phyloP scores from a whole-genome alignment of 2,329 filamentous ascomycete genomes.

The Aspergillus sp. region DNA sequence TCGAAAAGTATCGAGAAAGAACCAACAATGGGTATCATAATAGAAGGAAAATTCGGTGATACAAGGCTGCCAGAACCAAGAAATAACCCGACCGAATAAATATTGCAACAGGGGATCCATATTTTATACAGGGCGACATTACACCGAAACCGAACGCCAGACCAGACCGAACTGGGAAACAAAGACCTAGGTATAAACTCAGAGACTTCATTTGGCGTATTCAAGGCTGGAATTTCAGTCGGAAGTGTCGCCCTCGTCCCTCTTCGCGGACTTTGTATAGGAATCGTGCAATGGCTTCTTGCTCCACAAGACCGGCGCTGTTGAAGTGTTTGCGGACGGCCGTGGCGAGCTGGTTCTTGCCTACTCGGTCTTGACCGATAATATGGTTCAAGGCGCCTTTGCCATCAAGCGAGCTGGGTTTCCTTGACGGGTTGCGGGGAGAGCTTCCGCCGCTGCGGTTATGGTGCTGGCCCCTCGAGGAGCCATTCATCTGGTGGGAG shows the following conservation, averaged over 20 bases:
- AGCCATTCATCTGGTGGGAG: conserved; percentile 13
- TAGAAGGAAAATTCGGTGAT: not conserved
- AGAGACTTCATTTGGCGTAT: not conserved
- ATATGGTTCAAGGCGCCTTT: conserved; percentile 27
- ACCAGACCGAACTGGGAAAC: not conserved
- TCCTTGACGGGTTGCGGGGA: conserved; percentile 7
- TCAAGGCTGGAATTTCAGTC: conserved; percentile 44
- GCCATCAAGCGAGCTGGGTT: conserved; percentile 12
- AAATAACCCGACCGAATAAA: not conserved
- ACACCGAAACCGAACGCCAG: not conserved
- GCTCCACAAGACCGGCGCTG: conserved; percentile 46
- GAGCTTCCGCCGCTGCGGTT: conserved; percentile 5
- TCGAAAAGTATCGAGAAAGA: conserved; percentile 16
- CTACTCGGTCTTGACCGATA: conserved; percentile 39
- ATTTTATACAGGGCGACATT: not conserved
- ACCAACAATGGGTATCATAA: conserved; percentile 32
- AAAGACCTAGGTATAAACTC: not conserved
- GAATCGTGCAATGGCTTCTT: conserved; percentile 49
- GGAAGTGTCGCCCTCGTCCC: conserved; percentile 41
- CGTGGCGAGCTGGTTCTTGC: conserved; percentile 43
- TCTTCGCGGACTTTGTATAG: conserved; percentile 51
- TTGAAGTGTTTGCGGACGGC: conserved; percentile 51
- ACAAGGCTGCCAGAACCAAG: not conserved
- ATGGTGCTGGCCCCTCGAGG: conserved; percentile 8
- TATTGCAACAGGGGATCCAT: not conserved